Percentiles rank a stretch among this genome's conserved stretches.
phyloP scores from a whole-genome alignment of 345 rosid species.

The Rhodamnia rubescens region DNA sequence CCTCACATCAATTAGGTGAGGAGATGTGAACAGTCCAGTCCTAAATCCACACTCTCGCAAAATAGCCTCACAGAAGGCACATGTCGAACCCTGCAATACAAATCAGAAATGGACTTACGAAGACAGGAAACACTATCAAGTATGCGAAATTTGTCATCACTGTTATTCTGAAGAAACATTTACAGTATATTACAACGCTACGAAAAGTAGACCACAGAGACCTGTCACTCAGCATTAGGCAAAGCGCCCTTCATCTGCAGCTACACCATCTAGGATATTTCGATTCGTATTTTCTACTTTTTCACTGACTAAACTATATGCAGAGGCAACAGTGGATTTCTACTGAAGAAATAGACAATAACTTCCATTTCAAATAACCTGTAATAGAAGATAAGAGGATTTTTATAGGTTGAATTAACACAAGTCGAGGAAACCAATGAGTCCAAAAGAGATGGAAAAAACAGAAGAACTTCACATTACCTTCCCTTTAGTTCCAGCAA shows the following conservation, averaged over 20 bases:
- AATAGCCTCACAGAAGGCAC: conserved; percentile 77
- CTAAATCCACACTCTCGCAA: conserved; percentile 71
- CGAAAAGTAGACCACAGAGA: background rate
- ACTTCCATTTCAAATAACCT: background rate
- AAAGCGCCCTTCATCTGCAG: background rate
- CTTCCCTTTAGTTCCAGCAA: conserved; percentile 96
- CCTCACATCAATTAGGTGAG: conserved; percentile 88
- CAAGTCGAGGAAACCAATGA: background rate
- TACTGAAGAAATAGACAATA: background rate
- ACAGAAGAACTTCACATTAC: conserved; percentile 15
- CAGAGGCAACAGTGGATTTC: background rate
- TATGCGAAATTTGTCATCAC: background rate
- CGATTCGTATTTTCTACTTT: background rate
- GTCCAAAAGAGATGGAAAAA: background rate
- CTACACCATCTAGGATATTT: background rate
- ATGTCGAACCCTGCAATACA: conserved; percentile 79
- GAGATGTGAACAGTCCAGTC: conserved; percentile 86
- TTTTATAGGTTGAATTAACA: background rate
- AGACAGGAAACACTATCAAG: background rate
- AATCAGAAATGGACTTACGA: background rate
- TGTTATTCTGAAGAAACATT: background rate
- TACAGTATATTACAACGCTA: background rate
- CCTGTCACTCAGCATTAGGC: background rate
- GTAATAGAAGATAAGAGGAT: background rate
- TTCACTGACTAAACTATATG: background rate